Evolutionary conservation across 805 yeast species (phyloP).

Genomic region (Grigorovia jiainica): DNA sequence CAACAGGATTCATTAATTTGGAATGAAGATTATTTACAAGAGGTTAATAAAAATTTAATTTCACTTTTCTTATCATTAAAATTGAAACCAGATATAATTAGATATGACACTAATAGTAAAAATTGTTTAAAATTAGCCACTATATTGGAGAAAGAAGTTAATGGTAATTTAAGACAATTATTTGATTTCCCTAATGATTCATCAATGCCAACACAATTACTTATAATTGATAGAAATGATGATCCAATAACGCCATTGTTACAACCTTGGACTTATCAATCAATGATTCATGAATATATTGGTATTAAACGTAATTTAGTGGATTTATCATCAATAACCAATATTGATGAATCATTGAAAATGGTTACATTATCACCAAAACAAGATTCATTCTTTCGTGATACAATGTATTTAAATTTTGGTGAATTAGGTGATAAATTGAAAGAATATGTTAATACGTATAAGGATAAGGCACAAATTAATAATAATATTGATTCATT

Average conservation of each 20-base stretch:
- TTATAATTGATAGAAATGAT: conserved; percentile 72
- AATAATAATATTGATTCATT: conserved; percentile 61
- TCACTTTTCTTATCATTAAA: conserved; percentile 50
- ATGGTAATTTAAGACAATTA: conserved; percentile 44
- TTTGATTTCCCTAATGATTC: conserved; percentile 52
- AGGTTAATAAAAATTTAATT: conserved; percentile 15
- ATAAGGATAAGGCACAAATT: conserved; percentile 70
- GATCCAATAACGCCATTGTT: conserved; percentile 92
- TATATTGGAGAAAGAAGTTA: conserved; percentile 50
- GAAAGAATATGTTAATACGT: conserved; percentile 73
- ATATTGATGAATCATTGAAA: conserved; percentile 45
- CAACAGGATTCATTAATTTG: conserved; percentile 16
- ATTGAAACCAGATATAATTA: conserved; percentile 58
- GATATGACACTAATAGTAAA: conserved; percentile 63
- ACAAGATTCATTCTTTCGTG: conserved; percentile 68
- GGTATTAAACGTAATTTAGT: conserved; percentile 79
- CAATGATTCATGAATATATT: conserved; percentile 90
- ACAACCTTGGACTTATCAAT: conserved; percentile 96
- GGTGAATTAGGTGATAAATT: conserved; percentile 90
- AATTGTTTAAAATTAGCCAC: conserved; percentile 60
- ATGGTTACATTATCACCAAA: conserved; percentile 59
- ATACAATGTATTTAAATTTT: conserved; percentile 80
- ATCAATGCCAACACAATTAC: conserved; percentile 52
- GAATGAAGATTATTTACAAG: conserved; percentile 20
- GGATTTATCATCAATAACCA: conserved; percentile 47